phyloP scores from a whole-genome alignment of 164 flowering plant species.

The Saururus chinensis region DNA sequence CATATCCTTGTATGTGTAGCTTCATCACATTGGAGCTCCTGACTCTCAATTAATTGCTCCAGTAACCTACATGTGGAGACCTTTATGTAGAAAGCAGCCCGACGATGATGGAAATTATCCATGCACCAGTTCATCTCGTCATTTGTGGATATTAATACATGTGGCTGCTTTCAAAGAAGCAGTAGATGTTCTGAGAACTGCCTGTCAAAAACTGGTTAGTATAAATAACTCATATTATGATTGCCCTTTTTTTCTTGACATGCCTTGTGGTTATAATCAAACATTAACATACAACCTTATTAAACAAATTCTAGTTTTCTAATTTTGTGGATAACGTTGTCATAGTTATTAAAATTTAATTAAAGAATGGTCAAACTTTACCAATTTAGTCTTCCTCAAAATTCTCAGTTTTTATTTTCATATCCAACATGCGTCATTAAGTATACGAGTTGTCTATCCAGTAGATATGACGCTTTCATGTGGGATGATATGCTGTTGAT shows the following conservation, averaged over 20 bases:
- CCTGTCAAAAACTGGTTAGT: slow-evolving; percentile 55
- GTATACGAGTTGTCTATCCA: no score
- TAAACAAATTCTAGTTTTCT: neutral
- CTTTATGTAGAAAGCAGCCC: slow-evolving; percentile 9
- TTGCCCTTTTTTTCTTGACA: neutral
- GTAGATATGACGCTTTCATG: no score
- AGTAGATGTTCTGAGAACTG: slow-evolving; percentile 40
- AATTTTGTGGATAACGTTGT: neutral
- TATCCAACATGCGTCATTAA: no score
- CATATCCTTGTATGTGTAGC: slow-evolving; percentile 32
- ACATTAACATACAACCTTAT: neutral
- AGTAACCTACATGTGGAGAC: slow-evolving; percentile 87
- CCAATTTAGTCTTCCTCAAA: no score
- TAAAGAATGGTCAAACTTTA: neutral
- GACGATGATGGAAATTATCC: slow-evolving; percentile 11
- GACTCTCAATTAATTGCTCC: slow-evolving; percentile 51
- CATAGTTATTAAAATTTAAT: neutral
- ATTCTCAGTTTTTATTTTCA: no score
- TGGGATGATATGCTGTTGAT: no score
- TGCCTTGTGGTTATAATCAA: neutral
- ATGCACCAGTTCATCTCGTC: slow-evolving; percentile 25
- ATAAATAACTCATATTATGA: neutral
- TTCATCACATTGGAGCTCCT: slow-evolving; percentile 56
- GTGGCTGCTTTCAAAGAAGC: slow-evolving; percentile 70
- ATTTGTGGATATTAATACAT: slow-evolving; percentile 87